phyloP scores from a whole-genome alignment of 1,284 basidiomycete genomes.

The Cerioporus squamosus region DNA sequence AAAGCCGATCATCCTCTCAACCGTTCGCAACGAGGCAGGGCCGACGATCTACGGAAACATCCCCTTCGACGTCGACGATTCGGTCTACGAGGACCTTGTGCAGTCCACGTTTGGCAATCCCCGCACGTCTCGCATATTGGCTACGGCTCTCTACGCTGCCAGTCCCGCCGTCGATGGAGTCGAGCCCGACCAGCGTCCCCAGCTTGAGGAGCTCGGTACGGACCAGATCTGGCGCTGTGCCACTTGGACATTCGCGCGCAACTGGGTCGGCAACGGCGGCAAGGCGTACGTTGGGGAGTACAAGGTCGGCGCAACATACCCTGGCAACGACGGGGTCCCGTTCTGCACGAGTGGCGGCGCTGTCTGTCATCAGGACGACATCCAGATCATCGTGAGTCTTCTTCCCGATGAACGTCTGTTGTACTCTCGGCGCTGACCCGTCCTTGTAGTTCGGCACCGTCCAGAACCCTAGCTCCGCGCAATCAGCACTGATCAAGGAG shows the following conservation, averaged over 20 bases:
- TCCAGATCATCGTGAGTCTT: conserved; percentile 67
- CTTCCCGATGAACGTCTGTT: background rate
- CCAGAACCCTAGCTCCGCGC: conserved; percentile 55
- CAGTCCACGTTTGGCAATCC: conserved; percentile 50
- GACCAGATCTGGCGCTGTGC: conserved; percentile 77
- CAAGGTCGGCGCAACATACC: conserved; percentile 70
- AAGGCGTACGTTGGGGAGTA: conserved; percentile 73
- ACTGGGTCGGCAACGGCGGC: conserved; percentile 68
- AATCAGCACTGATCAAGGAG: conserved; percentile 61
- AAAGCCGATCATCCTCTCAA: conserved; percentile 74
- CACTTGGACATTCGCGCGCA: conserved; percentile 68
- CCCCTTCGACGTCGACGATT: conserved; percentile 43
- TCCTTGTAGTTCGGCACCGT: conserved; percentile 66
- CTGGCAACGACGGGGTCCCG: conserved; percentile 56
- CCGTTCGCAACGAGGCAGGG: conserved; percentile 72
- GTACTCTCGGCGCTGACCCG: background rate
- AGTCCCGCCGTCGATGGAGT: conserved; percentile 36
- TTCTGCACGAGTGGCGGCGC: conserved; percentile 58
- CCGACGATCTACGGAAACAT: conserved; percentile 56
- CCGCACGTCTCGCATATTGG: conserved; percentile 51
- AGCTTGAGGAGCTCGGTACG: conserved; percentile 65
- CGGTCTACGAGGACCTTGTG: conserved; percentile 46
- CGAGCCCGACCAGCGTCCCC: conserved; percentile 51
- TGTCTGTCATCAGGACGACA: conserved; percentile 79
- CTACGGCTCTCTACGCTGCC: conserved; percentile 55